Conservation (phyloP, 306 rosid genomes). For the Lotus japonicus region DNA sequence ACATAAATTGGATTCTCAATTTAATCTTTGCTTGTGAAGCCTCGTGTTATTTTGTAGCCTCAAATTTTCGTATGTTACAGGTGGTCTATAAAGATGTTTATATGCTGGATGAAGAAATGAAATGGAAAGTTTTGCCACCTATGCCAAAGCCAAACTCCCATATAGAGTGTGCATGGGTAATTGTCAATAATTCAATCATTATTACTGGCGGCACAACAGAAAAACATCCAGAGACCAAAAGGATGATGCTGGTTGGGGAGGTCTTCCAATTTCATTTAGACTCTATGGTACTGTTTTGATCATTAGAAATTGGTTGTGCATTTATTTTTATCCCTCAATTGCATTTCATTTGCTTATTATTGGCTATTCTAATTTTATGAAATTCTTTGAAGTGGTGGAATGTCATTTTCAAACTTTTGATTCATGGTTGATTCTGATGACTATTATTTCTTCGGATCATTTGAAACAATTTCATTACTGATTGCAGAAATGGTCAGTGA, state of each 20-base stretch:
- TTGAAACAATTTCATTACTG: background rate
- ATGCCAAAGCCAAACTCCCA: conserved; percentile 91
- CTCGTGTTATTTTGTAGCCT: background rate
- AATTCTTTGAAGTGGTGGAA: no score
- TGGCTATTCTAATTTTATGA: no score
- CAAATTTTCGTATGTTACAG: conserved; percentile 30
- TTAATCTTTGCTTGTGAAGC: background rate
- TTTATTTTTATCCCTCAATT: background rate
- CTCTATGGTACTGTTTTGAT: conserved; percentile 42
- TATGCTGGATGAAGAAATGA: conserved; percentile 78
- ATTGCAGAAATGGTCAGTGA: conserved; percentile 85
- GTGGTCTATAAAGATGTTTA: conserved; percentile 79
- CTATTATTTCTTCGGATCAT: no score
- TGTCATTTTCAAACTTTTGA: no score
- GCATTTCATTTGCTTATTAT: background rate
- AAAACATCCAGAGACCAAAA: conserved; percentile 70
- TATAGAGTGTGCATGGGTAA: conserved; percentile 72
- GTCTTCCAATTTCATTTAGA: conserved; percentile 67
- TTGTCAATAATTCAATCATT: conserved; percentile 68
- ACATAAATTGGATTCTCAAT: background rate
- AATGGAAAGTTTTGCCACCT: conserved; percentile 68
- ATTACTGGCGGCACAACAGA: conserved; percentile 87
- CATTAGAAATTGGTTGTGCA: background rate
- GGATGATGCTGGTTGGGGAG: conserved; percentile 88
- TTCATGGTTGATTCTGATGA: no score